These are phyloP conservation scores for Teunomyces funiuensis DNA, from an alignment of 805 yeast genomes.

Conservation along the genomic window DNA sequence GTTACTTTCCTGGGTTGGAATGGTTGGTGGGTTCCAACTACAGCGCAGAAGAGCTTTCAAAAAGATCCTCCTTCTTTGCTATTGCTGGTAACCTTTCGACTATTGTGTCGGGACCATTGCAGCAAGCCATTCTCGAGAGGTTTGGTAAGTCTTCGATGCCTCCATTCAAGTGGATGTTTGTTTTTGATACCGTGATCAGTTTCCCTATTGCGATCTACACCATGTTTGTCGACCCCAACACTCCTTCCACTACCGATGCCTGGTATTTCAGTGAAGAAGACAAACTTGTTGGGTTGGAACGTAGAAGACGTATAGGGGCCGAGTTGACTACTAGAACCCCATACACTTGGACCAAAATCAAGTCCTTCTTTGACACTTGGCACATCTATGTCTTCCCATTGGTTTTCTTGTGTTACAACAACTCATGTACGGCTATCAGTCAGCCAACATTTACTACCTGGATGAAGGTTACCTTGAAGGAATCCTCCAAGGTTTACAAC, in stretches of 20 bases:
- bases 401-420: constrained; percentile 37
- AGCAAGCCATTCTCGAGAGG: constrained; percentile 25
- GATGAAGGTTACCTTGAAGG: constrained; percentile 31
- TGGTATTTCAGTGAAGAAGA: constrained; percentile 46
- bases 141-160: constrained; percentile 16
- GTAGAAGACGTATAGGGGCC: constrained; percentile 35
- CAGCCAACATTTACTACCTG: constrained; percentile 41
- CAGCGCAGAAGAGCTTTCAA: constrained; percentile 32
- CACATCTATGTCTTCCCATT: constrained; percentile 47
- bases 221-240: constrained; percentile 44
- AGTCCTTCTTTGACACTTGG: constrained; percentile 47
- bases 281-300: constrained; percentile 45
- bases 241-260: constrained; percentile 44
- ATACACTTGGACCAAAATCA: constrained; percentile 41
- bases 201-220: constrained; percentile 43
- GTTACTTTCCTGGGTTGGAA: constrained; percentile 54
- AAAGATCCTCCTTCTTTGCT: constrained; percentile 35
- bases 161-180: constrained; percentile 48
- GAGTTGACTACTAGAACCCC: constrained; percentile 41
- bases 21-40: constrained; percentile 34
- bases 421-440: constrained; percentile 27
- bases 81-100: constrained; percentile 36
- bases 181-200: constrained; percentile 42
- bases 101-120: constrained; percentile 39
- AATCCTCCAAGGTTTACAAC: constrained; percentile 31